Conservation (phyloP, 768 basidiomycete species). For the Hygrophorus russula region DNA sequence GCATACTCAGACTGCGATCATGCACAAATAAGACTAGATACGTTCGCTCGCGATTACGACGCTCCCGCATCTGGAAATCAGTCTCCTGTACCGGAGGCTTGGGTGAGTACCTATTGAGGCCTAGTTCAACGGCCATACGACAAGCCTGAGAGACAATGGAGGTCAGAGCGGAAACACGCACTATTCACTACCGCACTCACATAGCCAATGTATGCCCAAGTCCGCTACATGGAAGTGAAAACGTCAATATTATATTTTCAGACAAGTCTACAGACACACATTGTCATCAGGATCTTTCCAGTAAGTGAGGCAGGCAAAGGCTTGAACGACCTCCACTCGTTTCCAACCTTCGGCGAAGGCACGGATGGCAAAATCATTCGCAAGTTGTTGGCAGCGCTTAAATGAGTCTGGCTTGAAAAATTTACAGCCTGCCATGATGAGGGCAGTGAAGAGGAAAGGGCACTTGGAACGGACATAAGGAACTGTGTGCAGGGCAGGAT, state of each 20-base stretch:
- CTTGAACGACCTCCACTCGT: slow-evolving; percentile 80
- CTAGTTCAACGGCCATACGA: slow-evolving; percentile 80
- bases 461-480: slow-evolving; percentile 70
- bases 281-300: slow-evolving; percentile 86
- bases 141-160: slow-evolving; percentile 43
- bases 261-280: slow-evolving; percentile 25
- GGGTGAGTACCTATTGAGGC: slow-evolving; percentile 58
- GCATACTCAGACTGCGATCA: slow-evolving; percentile 77
- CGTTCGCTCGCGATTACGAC: slow-evolving; percentile 77
- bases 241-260: slow-evolving; percentile 10
- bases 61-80: slow-evolving; percentile 56
- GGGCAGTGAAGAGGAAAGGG: slow-evolving; percentile 74
- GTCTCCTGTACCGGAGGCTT: slow-evolving; percentile 48
- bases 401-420: slow-evolving; percentile 67
- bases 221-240: slow-evolving; percentile 35
- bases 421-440: slow-evolving; percentile 78
- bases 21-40: slow-evolving; percentile 82
- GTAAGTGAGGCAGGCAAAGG: slow-evolving; percentile 80
- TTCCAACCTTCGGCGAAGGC: slow-evolving; percentile 75
- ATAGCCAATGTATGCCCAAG: slow-evolving; percentile 84
- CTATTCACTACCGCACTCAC: slow-evolving; percentile 27
- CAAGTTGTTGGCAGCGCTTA: slow-evolving; percentile 57
- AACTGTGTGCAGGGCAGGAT: slow-evolving; percentile 75
- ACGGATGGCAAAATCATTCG: slow-evolving; percentile 61
- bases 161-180: slow-evolving; percentile 5